Percentiles rank a stretch among this genome's conserved stretches.
phyloP scores from a whole-genome alignment of 148 eudicot species.

The Persicaria tinctoria region DNA sequence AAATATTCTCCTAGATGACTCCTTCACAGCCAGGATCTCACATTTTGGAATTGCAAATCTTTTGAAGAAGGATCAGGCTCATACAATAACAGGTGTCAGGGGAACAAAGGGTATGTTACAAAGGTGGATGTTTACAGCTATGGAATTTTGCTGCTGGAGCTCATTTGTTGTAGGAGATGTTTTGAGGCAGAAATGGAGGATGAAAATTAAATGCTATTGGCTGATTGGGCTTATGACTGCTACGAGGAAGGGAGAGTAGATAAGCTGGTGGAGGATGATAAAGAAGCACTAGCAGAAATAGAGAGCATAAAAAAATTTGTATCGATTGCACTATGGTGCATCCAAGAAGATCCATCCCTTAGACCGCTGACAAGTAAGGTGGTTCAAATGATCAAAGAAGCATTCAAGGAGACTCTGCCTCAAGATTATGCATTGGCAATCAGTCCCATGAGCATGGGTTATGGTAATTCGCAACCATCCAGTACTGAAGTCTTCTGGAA shows the following conservation, averaged over 20 bases:
- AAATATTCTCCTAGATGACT: constrained; percentile 48
- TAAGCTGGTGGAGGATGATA: constrained; percentile 13
- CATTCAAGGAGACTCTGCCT: constrained; percentile 21
- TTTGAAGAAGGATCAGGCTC: constrained; percentile 37
- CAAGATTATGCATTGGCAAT: constrained; percentile 18
- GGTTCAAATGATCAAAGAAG: constrained; percentile 35
- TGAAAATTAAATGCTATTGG: constrained; percentile 18
- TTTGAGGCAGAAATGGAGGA: constrained; percentile 10
- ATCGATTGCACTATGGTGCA: constrained; percentile 32
- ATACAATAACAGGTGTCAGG: constrained; percentile 37
- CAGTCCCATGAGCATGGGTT: background rate
- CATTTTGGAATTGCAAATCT: constrained; percentile 63
- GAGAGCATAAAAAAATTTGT: constrained; percentile 8
- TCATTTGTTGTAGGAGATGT: constrained; percentile 29
- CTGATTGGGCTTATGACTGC: constrained; percentile 37
- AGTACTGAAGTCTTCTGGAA: background rate
- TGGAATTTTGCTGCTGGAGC: constrained; percentile 44
- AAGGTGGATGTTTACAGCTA: constrained; percentile 54
- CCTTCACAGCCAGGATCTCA: constrained; percentile 35
- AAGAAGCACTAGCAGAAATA: constrained; percentile 13
- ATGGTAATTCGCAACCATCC: background rate
- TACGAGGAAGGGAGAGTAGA: constrained; percentile 14
- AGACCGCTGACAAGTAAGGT: constrained; percentile 36
- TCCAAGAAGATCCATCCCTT: constrained; percentile 34
- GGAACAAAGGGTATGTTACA: constrained; percentile 79